phyloP scores from a whole-genome alignment of 192 early-diverging fungal species.

The Backusella macrospora region DNA sequence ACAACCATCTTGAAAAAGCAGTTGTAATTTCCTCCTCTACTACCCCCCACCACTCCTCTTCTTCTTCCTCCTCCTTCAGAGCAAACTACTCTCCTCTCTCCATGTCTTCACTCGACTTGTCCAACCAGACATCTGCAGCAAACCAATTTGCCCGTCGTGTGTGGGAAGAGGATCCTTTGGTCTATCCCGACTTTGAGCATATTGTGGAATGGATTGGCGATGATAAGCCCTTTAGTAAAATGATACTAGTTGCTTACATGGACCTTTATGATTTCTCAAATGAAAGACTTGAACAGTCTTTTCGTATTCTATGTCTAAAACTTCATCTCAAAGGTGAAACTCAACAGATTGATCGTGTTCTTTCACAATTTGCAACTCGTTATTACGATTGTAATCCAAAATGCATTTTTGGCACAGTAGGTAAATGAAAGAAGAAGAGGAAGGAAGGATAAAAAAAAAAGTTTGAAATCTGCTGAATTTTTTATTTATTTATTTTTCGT shows the following conservation, averaged over 20 bases:
- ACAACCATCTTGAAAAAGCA: neutral
- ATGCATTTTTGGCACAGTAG: conserved; percentile 46
- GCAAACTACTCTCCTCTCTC: neutral
- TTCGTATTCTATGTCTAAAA: conserved; percentile 65
- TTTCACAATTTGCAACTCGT: conserved; percentile 74
- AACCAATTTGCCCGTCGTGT: conserved; percentile 26
- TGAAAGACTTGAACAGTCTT: conserved; percentile 29
- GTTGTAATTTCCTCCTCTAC: neutral
- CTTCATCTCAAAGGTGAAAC: conserved; percentile 90
- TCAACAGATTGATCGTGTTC: conserved; percentile 90
- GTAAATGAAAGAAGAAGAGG: conserved; percentile 21
- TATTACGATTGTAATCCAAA: conserved; percentile 85
- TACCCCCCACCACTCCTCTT: too few species aligned
- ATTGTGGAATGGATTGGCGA: conserved; percentile 39
- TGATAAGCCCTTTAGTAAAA: conserved; percentile 24
- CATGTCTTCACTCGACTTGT: neutral
- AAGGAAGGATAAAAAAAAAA: neutral
- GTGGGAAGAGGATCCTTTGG: conserved; percentile 31
- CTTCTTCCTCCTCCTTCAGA: neutral
- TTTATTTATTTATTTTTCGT: neutral
- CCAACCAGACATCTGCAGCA: neutral
- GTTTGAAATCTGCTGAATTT: neutral
- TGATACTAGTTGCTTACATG: conserved; percentile 32
- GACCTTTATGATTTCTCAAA: conserved; percentile 30
- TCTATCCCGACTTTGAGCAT: conserved; percentile 24